Evolutionary conservation across 2,329 filamentous ascomycete species (phyloP), one percentile per base, ranked within the genome.

Genomic region (Colletotrichum gloeosporioides): DNA sequence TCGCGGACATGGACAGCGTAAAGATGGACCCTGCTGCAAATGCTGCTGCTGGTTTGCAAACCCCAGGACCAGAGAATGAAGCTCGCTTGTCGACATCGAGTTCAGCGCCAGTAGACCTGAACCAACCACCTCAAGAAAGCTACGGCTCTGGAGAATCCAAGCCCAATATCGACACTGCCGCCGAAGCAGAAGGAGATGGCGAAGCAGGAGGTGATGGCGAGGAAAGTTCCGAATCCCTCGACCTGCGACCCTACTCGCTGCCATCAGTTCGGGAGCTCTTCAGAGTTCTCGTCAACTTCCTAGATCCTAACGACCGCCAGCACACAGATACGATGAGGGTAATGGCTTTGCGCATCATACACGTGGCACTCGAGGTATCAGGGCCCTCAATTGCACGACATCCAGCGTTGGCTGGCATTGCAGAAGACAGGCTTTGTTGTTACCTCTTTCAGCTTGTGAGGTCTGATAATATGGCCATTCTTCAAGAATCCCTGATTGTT

Each of bases 301-400:
- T 99, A 31, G 96, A 99, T 82, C 97, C 98, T 2, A 95, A 98
- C 81, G 96, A 99, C 84, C 93, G 92, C 69, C 95, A 96, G 80
- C 95, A 98, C 84, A 98, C 96, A 4, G 97, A 99, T 82, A 94
- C 95, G 2, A 97, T 99, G 94, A 92, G 96, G 80, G 95, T 99
- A 55, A 99, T 99, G 96, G 97, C 97, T 22, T 87, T 99, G 79
- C 93, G 97, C 59, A 99, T 99, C 78, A 97, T 99, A 71, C 97
- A 99, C 83, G 97, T 99, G 61, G 97, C 97, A 3, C 90, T 99
- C 27, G 97, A 99, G 85, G 96, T 99, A 74, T 96, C 97, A 3
- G 97, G 97, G 0, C 96, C 97, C 6, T 98, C 96, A 9, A 98
- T 99, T 82, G 95, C 96, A 65, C 94, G 95, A 78, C 97, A 99